Conservation (phyloP, 768 basidiomycete genomes). For the Rhodotorula taiwanensis region DNA sequence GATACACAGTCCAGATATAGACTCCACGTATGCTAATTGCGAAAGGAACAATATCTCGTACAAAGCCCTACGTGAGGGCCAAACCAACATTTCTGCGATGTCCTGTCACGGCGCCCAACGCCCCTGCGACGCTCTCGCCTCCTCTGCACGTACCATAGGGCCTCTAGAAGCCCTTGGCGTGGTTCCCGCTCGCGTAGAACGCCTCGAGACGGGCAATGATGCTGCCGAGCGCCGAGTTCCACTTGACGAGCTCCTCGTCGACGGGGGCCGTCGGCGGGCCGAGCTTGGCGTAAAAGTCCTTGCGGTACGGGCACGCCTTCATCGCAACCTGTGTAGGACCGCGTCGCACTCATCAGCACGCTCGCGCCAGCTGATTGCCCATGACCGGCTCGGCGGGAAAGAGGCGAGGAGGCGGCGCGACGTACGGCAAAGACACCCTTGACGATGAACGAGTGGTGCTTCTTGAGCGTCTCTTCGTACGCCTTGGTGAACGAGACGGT, state of each 20-base stretch:
- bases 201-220: slow-evolving; percentile 52
- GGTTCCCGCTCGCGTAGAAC: slow-evolving; percentile 49
- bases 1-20: too few species aligned
- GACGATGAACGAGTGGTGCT: slow-evolving; percentile 72
- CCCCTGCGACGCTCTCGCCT: too few species aligned
- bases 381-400: not conserved
- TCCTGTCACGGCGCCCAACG: too few species aligned
- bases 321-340: slow-evolving; percentile 54
- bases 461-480: slow-evolving; percentile 74
- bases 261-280: slow-evolving; percentile 51
- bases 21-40: too few species aligned
- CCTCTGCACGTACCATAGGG: too few species aligned
- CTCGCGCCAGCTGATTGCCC: too few species aligned
- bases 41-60: too few species aligned
- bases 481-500: slow-evolving; percentile 65
- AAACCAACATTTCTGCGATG: too few species aligned
- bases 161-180: slow-evolving; percentile 50
- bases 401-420: not conserved
- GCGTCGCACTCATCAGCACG: too few species aligned
- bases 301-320: slow-evolving; percentile 61
- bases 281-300: slow-evolving; percentile 56
- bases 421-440: slow-evolving; percentile 53
- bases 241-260: slow-evolving; percentile 51
- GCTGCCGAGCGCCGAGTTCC: slow-evolving; percentile 53
- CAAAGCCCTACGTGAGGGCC: too few species aligned